A percentile compares a stretch with the other conserved stretches of the same genome.
Evolutionary conservation across 371 early-diverging fungal species (phyloP).

Genomic region (Rhizopus sp.): DNA sequence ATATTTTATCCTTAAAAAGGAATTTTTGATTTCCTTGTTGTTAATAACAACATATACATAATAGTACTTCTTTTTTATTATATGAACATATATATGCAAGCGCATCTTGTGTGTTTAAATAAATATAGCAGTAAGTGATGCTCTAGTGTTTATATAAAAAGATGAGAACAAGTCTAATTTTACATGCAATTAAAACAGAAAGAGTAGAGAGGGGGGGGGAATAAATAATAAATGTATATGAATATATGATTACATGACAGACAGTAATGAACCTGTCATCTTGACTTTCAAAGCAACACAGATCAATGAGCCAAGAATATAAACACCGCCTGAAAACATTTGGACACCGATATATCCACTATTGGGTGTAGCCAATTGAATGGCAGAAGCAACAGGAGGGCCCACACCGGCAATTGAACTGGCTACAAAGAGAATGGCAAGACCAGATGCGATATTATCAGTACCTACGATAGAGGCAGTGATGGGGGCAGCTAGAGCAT

Average conservation of each 20-base stretch:
- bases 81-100: too few species aligned
- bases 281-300: constrained; percentile 24
- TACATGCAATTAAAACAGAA: not conserved
- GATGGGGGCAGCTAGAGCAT: constrained; percentile 52
- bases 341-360: constrained; percentile 38
- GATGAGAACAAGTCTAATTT: too few species aligned
- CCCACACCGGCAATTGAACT: constrained; percentile 41
- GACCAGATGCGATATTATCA: constrained; percentile 51
- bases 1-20: too few species aligned
- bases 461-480: constrained; percentile 56
- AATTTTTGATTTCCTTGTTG: too few species aligned
- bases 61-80: too few species aligned
- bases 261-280: constrained; percentile 26
- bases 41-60: too few species aligned
- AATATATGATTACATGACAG: constrained; percentile 17
- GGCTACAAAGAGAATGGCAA: constrained; percentile 56
- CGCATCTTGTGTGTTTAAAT: too few species aligned
- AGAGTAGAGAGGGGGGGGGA: constrained; percentile 2
- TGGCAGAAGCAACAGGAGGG: constrained; percentile 37
- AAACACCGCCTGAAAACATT: constrained; percentile 44
- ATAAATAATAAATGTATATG: not conserved
- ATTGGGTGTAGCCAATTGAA: constrained; percentile 27
- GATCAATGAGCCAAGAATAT: constrained; percentile 31
- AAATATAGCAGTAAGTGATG: too few species aligned
- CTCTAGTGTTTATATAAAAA: too few species aligned